Evolutionary conservation across 2,329 filamentous ascomycete species (phyloP).

Genomic region (Bipolaris victoriae): DNA sequence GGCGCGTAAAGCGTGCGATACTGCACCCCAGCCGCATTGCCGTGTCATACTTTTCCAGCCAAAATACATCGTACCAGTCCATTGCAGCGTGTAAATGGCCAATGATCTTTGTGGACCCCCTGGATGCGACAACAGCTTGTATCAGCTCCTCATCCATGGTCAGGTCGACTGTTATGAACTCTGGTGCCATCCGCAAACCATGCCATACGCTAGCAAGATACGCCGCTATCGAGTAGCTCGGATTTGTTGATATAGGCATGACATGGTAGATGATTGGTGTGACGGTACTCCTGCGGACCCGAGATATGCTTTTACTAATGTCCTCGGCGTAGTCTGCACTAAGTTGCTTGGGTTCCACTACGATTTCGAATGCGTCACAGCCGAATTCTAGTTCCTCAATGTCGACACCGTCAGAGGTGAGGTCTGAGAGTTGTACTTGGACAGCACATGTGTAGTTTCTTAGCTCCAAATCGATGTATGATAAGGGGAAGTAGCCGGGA

Average conservation of each 20-base stretch:
- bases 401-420: conserved; percentile 62
- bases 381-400: conserved; percentile 69
- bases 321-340: conserved; percentile 40
- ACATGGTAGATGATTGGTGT: conserved; percentile 53
- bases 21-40: conserved; percentile 66
- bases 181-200: conserved; percentile 67
- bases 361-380: conserved; percentile 69
- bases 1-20: conserved; percentile 66
- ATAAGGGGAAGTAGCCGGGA: conserved; percentile 66
- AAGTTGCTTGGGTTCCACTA: conserved; percentile 52
- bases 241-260: conserved; percentile 30
- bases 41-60: conserved; percentile 63
- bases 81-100: conserved; percentile 60
- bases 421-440: conserved; percentile 64
- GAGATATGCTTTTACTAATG: conserved; percentile 65
- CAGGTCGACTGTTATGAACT: conserved; percentile 66
- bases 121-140: conserved; percentile 56
- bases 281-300: conserved; percentile 66
- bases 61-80: conserved; percentile 64
- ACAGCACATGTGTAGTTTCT: conserved; percentile 71
- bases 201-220: conserved; percentile 66
- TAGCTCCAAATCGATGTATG: conserved; percentile 64
- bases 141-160: conserved; percentile 62
- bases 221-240: conserved; percentile 32
- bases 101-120: conserved; percentile 66